These are phyloP conservation scores for Botrytis sinoallii DNA, from an alignment of 2,329 filamentous ascomycete species.

Conservation along the genomic window DNA sequence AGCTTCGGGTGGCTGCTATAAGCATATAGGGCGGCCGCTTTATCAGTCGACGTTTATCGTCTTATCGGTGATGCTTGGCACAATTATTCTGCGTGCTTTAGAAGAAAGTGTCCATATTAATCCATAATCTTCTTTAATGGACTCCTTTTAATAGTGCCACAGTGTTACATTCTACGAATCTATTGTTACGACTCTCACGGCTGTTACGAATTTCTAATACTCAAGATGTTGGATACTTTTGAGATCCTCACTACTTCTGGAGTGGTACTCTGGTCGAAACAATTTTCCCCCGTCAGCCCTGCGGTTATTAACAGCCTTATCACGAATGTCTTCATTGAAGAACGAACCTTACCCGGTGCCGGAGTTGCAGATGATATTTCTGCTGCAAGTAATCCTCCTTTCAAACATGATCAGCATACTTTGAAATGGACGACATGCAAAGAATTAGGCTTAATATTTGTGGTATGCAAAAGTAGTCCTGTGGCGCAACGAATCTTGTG, in stretches of 20 bases:
- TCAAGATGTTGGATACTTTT: slow-evolving; percentile 85
- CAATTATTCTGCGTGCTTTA: neutral
- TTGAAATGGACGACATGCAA: slow-evolving; percentile 91
- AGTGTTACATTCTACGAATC: neutral
- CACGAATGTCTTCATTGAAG: slow-evolving; percentile 95
- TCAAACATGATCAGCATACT: slow-evolving; percentile 89
- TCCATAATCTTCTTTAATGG: slow-evolving; percentile 13
- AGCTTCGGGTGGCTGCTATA: slow-evolving; percentile 17
- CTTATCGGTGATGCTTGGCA: slow-evolving; percentile 19
- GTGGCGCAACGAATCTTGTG: slow-evolving; percentile 3
- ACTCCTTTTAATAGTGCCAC: neutral
- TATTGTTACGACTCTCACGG: neutral
- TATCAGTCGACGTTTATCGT: slow-evolving; percentile 4
- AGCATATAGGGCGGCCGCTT: slow-evolving; percentile 5
- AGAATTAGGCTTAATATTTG: slow-evolving; percentile 92
- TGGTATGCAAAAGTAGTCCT: slow-evolving; percentile 52
- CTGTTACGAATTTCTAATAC: neutral
- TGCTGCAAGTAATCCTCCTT: slow-evolving; percentile 65
- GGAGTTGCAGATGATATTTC: slow-evolving; percentile 59
- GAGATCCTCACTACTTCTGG: slow-evolving; percentile 95
- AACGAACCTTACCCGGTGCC: slow-evolving; percentile 63
- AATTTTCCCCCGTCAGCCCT: slow-evolving; percentile 74
- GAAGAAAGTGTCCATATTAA: slow-evolving; percentile 13
- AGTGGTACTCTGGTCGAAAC: slow-evolving; percentile 93
- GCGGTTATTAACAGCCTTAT: slow-evolving; percentile 92